These are phyloP conservation scores for Kappamyces sp. DNA, from an alignment of 192 early-diverging fungal species.

Conservation along the genomic window DNA sequence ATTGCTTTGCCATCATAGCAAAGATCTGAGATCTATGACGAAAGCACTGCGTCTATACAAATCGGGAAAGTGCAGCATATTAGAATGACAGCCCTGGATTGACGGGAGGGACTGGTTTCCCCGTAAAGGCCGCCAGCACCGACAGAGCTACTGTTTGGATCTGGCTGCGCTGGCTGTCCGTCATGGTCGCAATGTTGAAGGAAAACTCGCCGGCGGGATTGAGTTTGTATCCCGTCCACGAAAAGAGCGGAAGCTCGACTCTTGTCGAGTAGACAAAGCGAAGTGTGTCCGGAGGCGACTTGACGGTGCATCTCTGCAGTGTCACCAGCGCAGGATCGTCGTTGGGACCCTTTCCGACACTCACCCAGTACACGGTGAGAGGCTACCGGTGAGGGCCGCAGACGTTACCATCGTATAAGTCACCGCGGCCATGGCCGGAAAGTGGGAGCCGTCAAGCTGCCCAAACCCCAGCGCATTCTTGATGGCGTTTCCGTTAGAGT, in stretches of 20 bases:
- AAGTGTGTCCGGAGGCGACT: neutral
- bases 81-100: too few species aligned
- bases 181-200: neutral
- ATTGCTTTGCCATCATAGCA: too few species aligned
- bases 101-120: too few species aligned
- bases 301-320: neutral
- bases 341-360: neutral
- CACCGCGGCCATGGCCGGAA: neutral
- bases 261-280: neutral
- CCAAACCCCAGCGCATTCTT: too few species aligned
- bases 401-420: neutral
- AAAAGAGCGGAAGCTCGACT: conserved; percentile 11
- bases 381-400: neutral
- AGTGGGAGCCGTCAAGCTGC: neutral
- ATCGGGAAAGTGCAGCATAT: too few species aligned
- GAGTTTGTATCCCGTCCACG: conserved; percentile 14
- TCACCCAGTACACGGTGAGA: neutral
- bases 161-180: neutral
- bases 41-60: too few species aligned
- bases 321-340: neutral
- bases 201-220: neutral
- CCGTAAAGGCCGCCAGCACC: too few species aligned
- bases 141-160: too few species aligned
- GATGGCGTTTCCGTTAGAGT: neutral
- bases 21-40: too few species aligned